phyloP scores from a whole-genome alignment of 75 land plant species.

The Picea sitchensis region DNA sequence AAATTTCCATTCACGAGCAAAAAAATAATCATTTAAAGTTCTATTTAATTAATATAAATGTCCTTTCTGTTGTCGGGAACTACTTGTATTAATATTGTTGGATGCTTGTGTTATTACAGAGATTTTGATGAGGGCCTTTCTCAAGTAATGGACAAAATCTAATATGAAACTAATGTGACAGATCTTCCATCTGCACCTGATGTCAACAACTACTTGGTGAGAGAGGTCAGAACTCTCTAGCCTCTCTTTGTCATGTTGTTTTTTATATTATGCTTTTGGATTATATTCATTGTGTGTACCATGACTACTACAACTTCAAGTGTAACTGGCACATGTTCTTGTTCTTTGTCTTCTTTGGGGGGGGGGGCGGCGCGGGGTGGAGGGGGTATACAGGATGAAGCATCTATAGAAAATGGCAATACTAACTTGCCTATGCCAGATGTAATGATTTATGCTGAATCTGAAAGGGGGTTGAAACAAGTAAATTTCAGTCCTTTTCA shows the following conservation, averaged over 20 bases:
- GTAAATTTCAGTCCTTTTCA: constrained; percentile 2
- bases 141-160: constrained; percentile 47
- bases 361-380: too few relatives aligned
- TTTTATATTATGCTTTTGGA: neutral
- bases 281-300: neutral
- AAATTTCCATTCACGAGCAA: neutral
- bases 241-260: neutral
- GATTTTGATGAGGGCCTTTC: constrained; percentile 82
- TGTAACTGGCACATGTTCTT: neutral
- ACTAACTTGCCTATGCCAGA: constrained; percentile 47
- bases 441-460: constrained; percentile 69
- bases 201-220: constrained; percentile 74
- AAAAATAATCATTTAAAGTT: neutral
- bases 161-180: constrained; percentile 64
- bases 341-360: constrained; percentile 6
- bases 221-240: constrained; percentile 48
- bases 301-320: neutral
- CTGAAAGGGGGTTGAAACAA: constrained; percentile 47
- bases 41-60: neutral
- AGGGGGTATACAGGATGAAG: constrained; percentile 47
- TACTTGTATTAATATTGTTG: neutral
- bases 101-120: constrained; percentile 28
- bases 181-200: constrained; percentile 71
- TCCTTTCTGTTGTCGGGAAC: neutral
- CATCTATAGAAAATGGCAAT: constrained; percentile 42